Evolutionary conservation across 192 early-diverging fungal species (phyloP).

Genomic region (Backusella sp.): DNA sequence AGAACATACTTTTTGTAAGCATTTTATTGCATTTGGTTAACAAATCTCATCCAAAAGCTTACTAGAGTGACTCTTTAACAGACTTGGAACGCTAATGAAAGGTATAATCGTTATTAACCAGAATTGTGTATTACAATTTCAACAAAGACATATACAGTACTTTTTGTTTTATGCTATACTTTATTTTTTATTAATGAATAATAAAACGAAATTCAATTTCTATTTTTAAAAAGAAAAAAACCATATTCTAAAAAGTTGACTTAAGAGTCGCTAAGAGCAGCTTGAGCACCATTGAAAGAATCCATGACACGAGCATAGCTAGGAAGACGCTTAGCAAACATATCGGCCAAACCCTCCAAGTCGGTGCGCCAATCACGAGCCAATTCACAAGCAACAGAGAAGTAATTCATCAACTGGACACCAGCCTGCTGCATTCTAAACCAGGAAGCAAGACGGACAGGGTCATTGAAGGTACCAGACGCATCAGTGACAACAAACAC

Average conservation of each 20-base stretch:
- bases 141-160: not conserved
- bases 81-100: too few species aligned
- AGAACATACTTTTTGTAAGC: too few species aligned
- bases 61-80: too few species aligned
- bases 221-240: not conserved
- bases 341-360: slow-evolving; percentile 22
- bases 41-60: too few species aligned
- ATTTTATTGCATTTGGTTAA: too few species aligned
- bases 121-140: too few species aligned
- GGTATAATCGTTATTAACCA: too few species aligned
- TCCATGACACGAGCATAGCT: slow-evolving; percentile 24
- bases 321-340: slow-evolving; percentile 26
- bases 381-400: slow-evolving; percentile 31
- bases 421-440: slow-evolving; percentile 27
- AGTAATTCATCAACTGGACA: slow-evolving; percentile 33
- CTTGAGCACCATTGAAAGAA: slow-evolving; percentile 19
- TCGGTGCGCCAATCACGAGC: slow-evolving; percentile 31
- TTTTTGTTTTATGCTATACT: not conserved
- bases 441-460: slow-evolving; percentile 30
- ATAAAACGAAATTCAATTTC: not conserved
- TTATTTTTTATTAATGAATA: too few species aligned
- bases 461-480: slow-evolving; percentile 34
- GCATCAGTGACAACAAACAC: slow-evolving; percentile 36
- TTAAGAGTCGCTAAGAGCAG: not conserved
- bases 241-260: too few species aligned